Percentiles rank a stretch among this genome's conserved stretches.
These are phyloP conservation scores for Phytophthora melonis DNA, from an alignment of 352 stramenopile species.

Conservation along the genomic window DNA sequence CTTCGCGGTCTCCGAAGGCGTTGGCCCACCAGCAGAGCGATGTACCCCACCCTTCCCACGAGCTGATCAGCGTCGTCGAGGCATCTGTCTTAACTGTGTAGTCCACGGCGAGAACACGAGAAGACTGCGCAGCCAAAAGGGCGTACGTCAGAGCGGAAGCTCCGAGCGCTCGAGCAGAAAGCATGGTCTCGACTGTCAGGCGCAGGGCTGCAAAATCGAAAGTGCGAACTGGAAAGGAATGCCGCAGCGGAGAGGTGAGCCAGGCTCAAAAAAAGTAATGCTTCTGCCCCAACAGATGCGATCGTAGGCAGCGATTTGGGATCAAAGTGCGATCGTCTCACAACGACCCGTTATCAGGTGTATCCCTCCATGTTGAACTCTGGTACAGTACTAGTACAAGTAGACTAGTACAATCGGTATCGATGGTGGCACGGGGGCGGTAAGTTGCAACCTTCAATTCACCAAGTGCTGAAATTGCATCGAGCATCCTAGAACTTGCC, in stretches of 20 bases:
- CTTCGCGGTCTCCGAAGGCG: constrained; percentile 51
- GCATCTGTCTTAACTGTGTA: constrained; percentile 30
- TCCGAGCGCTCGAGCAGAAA: constrained; percentile 20
- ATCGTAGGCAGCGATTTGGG: constrained; percentile 14
- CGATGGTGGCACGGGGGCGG: too few species aligned
- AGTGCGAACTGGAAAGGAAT: constrained; percentile 20
- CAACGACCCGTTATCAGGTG: too few species aligned
- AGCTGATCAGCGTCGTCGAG: constrained; percentile 23
- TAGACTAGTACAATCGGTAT: too few species aligned
- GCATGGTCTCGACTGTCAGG: constrained; percentile 13
- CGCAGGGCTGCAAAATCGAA: not conserved
- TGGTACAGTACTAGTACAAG: too few species aligned
- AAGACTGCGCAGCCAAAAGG: constrained; percentile 9
- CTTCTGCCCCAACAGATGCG: constrained; percentile 33
- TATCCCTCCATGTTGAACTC: too few species aligned
- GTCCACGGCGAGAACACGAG: constrained; percentile 12
- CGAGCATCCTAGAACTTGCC: not conserved
- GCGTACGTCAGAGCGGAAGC: constrained; percentile 8
- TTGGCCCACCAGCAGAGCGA: constrained; percentile 70
- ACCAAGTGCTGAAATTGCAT: not conserved
- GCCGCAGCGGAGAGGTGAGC: constrained; percentile 23
- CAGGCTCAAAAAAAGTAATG: constrained; percentile 23
- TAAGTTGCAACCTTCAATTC: not conserved
- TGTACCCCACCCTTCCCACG: constrained; percentile 64
- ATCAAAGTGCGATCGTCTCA: constrained; percentile 2